Base-by-base conservation (phyloP, 1,139 yeast species). In the Pichia norvegensis region DNA sequence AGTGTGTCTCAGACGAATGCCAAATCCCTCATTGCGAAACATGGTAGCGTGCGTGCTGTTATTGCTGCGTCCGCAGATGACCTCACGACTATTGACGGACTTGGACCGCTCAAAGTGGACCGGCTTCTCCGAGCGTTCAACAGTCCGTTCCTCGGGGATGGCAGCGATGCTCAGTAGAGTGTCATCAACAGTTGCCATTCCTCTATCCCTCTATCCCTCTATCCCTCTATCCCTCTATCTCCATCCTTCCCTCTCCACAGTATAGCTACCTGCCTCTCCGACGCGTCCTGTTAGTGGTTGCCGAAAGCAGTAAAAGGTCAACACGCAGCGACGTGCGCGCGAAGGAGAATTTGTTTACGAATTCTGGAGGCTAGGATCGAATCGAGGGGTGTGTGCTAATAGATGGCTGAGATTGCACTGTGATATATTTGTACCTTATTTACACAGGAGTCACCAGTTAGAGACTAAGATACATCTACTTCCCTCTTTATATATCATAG, bases 1-100 rank as follows among this genome's bases (percentile, higher is more conserved):
- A 66, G 74, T 33, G 67, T 78, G 29, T 77, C 76, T 55, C 76
- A 76, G 55, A 75, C 81, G 0, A 81, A 78, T 52, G 77, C 77
- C 17, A 40, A 48, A n/a, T 31, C 44, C 23, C 56, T 76, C 45
- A 59, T 77, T 36, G 77, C 79, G 10, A 73, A 74, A 49, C 74
- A 68, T 52, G 74, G 73, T 38, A 68, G 72, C 4, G 65, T 77
- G 35, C 66, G 66, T 42, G 64, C 67, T 21, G 64, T 77, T 22
- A 55, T 59, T 19, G 46, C 42, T 10, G 54, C 59, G 1, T 56
- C 51, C 22, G 60, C 58, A n/a, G 55, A 47, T 6, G 54, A 50
- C 4, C 46, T 62, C 29, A 51, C 46, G 8, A 57, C 54, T 13
- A 52, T 63, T 1, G 60, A 54, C 22, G 66, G 66, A 1, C 54